Base-by-base conservation (phyloP, 257 asterid genomes). In the Solanum lycopersicoides region DNA sequence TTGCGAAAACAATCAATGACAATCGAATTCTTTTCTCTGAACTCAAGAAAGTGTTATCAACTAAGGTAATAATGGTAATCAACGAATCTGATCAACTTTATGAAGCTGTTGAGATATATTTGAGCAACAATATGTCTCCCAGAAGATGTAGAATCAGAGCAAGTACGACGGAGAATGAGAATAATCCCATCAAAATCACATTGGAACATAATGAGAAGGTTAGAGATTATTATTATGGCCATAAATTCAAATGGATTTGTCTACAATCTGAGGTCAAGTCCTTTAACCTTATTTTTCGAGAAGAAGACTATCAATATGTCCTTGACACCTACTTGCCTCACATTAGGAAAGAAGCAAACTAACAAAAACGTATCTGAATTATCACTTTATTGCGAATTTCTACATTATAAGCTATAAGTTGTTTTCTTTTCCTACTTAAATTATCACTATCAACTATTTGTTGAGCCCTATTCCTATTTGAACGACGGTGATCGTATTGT, bases 21-120 rank as follows among this genome's bases (percentile, higher is more conserved):
- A 85, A 32, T 34, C 73, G 30, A 84, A 4, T 8, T 87, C 39
- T 90, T 18, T 3, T 71, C 21, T 85, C 88, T 18, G 71, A 66
- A 76, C 28, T 90, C 28, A 90, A 88, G 41, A 32, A 44, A 25
- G 5, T n/a, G 0, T 68, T 47, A 13, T 80, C 87, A 6, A 69
- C 89, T 71, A 80, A 85, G 12, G 32, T 65, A 14, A 60, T 35
- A 13, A 3, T 84, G 14, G 69, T 85, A 37, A 83, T 90, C 75
- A 69, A 86, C 12, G 92, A 90, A 83, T 10, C 37, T 23, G 73
- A 83, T 16, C 88, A 88, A 35, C 45, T 90, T 35, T 90, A 74
- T 39, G 87, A 90, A 76, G 92, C 89, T 42, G 63, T 73, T 1
- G 92, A 88, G 37, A 32, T 83, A 28, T 88, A 90, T 77, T 45